These are phyloP conservation scores for Rubia yunnanensis DNA, from an alignment of 257 asterid species.

Conservation along the genomic window DNA sequence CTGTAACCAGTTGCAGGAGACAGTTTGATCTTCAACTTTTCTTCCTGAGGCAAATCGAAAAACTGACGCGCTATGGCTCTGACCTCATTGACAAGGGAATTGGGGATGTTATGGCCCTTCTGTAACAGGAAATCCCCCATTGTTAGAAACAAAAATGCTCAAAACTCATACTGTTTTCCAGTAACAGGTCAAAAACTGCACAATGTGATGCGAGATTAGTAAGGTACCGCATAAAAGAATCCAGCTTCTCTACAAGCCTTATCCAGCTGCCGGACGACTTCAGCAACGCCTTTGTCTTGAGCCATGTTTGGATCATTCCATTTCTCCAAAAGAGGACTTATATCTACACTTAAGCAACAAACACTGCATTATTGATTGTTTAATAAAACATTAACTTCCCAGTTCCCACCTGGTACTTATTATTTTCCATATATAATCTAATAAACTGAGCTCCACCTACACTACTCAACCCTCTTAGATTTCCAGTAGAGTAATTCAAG, in stretches of 20 bases:
- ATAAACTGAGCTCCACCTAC: not conserved
- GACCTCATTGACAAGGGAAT: conserved; percentile 47
- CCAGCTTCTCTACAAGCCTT: conserved; percentile 83
- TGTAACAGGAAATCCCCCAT: conserved; percentile 23
- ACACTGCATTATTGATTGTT: not conserved
- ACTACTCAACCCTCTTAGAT: not conserved
- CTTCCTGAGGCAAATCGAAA: conserved; percentile 68
- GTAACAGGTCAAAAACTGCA: not conserved
- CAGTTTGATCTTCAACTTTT: conserved; percentile 66
- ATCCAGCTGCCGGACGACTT: conserved; percentile 59
- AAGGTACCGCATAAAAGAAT: conserved; percentile 66
- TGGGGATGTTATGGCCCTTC: conserved; percentile 89
- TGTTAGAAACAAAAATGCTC: conserved; percentile 1
- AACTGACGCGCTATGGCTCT: conserved; percentile 47
- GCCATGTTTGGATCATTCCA: conserved; percentile 66
- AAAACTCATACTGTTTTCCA: not conserved
- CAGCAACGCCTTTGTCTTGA: conserved; percentile 44
- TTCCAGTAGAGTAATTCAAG: no score
- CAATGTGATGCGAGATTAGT: not conserved
- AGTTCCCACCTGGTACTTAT: not conserved
- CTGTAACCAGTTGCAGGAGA: conserved; percentile 80
- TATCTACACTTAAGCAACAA: conserved; percentile 31
- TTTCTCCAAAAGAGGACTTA: conserved; percentile 56
- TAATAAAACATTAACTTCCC: not conserved
- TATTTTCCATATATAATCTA: not conserved